phyloP scores from a whole-genome alignment of 202 grass and related monocot genomes.

The Sporobolus alterniflorus region DNA sequence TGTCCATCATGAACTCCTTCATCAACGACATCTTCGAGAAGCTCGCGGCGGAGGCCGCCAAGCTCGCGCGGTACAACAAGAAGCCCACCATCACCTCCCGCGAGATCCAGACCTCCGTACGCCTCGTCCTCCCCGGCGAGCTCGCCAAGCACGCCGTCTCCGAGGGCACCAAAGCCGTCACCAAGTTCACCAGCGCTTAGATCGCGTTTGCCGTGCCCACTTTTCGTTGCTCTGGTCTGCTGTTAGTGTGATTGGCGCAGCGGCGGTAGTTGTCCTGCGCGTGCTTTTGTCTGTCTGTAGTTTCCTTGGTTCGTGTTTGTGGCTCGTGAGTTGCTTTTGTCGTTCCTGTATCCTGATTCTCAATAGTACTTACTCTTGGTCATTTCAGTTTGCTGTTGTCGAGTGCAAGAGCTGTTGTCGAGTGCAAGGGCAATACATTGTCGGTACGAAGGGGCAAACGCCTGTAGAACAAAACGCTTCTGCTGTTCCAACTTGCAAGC shows the following conservation, averaged over 20 bases:
- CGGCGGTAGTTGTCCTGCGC: constrained; percentile 4
- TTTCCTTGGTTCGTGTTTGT: neutral
- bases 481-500: too few relatives aligned
- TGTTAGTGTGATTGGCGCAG: neutral
- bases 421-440: too few relatives aligned
- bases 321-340: neutral
- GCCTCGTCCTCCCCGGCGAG: constrained; percentile 64
- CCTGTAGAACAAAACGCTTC: too few relatives aligned
- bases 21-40: constrained; percentile 75
- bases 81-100: constrained; percentile 68
- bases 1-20: constrained; percentile 73
- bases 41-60: constrained; percentile 40
- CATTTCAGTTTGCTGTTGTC: too few relatives aligned
- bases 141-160: constrained; percentile 65
- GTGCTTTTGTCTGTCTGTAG: neutral
- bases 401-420: too few relatives aligned
- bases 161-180: constrained; percentile 65
- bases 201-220: neutral
- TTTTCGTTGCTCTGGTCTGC: neutral
- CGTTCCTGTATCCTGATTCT: neutral
- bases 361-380: neutral
- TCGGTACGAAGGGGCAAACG: too few relatives aligned
- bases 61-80: constrained; percentile 60
- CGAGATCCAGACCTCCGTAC: constrained; percentile 61
- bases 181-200: constrained; percentile 65